phyloP scores from a whole-genome alignment of 805 yeast genomes.

The Candida pini region DNA sequence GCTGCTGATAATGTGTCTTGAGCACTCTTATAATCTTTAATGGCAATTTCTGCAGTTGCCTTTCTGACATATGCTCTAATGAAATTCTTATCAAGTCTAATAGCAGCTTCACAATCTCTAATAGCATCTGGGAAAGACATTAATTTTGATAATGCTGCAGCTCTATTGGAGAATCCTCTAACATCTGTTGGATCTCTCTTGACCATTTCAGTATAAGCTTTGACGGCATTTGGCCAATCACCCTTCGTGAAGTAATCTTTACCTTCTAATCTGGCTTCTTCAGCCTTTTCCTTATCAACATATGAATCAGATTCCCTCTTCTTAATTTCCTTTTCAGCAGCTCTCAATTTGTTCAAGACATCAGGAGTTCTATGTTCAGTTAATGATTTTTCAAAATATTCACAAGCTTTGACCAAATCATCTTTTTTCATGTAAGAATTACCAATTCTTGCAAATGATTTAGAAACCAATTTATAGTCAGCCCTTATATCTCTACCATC shows the following conservation, averaged over 20 bases:
- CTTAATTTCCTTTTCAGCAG: conserved; percentile 82
- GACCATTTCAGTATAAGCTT: conserved; percentile 91
- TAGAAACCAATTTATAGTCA: conserved; percentile 87
- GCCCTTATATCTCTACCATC: conserved; percentile 87
- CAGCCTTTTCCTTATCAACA: conserved; percentile 87
- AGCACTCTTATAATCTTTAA: conserved; percentile 78
- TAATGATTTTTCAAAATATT: conserved; percentile 78
- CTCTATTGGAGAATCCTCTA: conserved; percentile 95
- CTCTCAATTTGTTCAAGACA: conserved; percentile 78
- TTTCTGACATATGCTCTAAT: conserved; percentile 95
- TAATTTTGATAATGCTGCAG: conserved; percentile 91
- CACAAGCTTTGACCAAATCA: conserved; percentile 68
- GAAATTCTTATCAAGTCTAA: conserved; percentile 80
- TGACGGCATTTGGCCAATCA: conserved; percentile 96
- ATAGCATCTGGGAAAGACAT: conserved; percentile 97
- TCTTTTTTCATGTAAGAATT: conserved; percentile 70
- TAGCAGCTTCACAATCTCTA: conserved; percentile 85
- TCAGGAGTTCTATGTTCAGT: conserved; percentile 98
- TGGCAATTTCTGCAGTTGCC: conserved; percentile 89
- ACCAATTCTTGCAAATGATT: conserved; percentile 90
- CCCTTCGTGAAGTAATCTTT: conserved; percentile 82
- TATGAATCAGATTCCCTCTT: conserved; percentile 70
- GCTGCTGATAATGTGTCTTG: conserved; percentile 78
- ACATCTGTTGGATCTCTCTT: conserved; percentile 97
- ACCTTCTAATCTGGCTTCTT: conserved; percentile 90